Evolutionary conservation across 2,329 filamentous ascomycete genomes (phyloP).

Genomic region (Aphanoascus verrucosus): DNA sequence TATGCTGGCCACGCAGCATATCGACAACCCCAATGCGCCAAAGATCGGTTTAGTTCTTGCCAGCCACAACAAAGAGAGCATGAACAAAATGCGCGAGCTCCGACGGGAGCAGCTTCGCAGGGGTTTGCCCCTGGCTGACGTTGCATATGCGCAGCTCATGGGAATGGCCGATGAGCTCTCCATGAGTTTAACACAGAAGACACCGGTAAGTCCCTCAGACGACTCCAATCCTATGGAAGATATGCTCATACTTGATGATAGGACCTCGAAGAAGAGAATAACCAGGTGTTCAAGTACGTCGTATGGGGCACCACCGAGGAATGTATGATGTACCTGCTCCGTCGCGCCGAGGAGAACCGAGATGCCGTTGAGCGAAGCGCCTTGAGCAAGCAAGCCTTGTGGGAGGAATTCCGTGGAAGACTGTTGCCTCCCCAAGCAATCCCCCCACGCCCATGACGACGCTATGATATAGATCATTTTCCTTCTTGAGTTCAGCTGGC

Average conservation of each 20-base stretch:
- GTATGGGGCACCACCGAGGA: slow-evolving; percentile 51
- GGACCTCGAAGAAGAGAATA: slow-evolving; percentile 25
- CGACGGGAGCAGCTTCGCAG: slow-evolving; percentile 37
- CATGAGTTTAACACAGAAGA: slow-evolving; percentile 42
- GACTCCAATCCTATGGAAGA: background rate
- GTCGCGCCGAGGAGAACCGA: slow-evolving; percentile 63
- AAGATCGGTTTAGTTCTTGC: slow-evolving; percentile 47
- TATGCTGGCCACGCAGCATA: slow-evolving; percentile 43
- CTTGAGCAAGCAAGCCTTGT: slow-evolving; percentile 15
- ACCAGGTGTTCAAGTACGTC: slow-evolving; percentile 48
- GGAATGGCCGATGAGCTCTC: slow-evolving; percentile 95
- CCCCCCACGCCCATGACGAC: background rate
- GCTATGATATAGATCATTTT: background rate
- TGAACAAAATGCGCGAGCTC: slow-evolving; percentile 41
- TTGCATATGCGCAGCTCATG: slow-evolving; percentile 68
- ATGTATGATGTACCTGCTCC: slow-evolving; percentile 50
- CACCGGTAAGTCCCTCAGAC: slow-evolving; percentile 10
- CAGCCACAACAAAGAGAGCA: slow-evolving; percentile 48
- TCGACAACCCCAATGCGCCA: slow-evolving; percentile 31
- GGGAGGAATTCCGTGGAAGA: slow-evolving; percentile 15
- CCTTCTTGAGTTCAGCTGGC: background rate
- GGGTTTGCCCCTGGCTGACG: slow-evolving; percentile 36
- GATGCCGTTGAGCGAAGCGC: slow-evolving; percentile 46
- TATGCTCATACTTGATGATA: slow-evolving; percentile 25
- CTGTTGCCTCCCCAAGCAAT: background rate